Conservation (phyloP, 2,329 filamentous ascomycete genomes). For the Clonostachys chloroleuca region DNA sequence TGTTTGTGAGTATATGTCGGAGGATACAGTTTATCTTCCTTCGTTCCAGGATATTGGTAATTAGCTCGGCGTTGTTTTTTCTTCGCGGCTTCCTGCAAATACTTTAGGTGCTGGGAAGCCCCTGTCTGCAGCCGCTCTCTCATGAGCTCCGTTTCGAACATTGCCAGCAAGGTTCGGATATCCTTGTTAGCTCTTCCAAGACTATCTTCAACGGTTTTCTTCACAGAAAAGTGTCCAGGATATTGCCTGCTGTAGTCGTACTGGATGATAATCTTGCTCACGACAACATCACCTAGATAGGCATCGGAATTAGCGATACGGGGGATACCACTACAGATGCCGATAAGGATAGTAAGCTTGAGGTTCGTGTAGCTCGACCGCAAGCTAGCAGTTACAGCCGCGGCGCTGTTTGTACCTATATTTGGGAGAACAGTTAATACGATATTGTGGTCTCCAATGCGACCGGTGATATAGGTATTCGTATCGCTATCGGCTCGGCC, state of each 20-base stretch:
- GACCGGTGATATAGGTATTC: conserved; percentile 13
- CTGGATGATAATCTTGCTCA: conserved; percentile 18
- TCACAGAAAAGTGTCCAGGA: conserved; percentile 10
- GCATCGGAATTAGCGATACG: conserved; percentile 3
- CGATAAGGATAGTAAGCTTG: conserved; percentile 23
- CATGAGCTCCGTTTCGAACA: not conserved
- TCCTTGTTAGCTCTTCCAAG: conserved; percentile 17
- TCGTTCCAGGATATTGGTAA: conserved; percentile 14
- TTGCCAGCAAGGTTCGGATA: not conserved
- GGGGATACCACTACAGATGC: conserved; percentile 17
- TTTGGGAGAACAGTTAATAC: conserved; percentile 8
- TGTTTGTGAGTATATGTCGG: conserved; percentile 20
- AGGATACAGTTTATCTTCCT: conserved; percentile 16
- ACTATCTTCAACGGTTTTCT: conserved; percentile 14
- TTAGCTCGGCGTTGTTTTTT: conserved; percentile 4
- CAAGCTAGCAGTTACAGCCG: not conserved
- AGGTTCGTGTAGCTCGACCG: conserved; percentile 9
- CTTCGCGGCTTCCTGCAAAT: not conserved
- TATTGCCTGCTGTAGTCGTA: conserved; percentile 18
- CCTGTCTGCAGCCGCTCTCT: not conserved
- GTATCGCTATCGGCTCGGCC: conserved; percentile 8
- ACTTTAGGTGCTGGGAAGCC: not conserved
- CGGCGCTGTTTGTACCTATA: conserved; percentile 3
- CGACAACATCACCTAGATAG: conserved; percentile 17
- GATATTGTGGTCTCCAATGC: conserved; percentile 10